These are phyloP conservation scores for Yamadazyma scolyti DNA, from an alignment of 805 yeast genomes.

Conservation along the genomic window DNA sequence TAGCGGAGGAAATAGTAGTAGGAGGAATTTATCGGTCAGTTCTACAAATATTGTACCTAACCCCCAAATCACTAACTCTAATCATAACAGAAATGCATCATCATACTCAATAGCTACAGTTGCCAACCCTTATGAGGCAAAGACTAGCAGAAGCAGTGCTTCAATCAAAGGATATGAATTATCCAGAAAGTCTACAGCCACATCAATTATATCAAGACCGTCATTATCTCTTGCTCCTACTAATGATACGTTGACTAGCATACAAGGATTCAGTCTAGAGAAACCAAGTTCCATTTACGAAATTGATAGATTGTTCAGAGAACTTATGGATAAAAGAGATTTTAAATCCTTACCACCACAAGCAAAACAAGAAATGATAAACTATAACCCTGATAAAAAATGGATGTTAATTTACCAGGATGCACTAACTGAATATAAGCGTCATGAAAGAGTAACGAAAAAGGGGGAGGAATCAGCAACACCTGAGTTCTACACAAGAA, in stretches of 20 bases:
- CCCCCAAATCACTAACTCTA: slow-evolving; percentile 26
- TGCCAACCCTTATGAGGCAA: slow-evolving; percentile 27
- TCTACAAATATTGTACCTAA: slow-evolving; percentile 25
- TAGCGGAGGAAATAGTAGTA: slow-evolving; percentile 9
- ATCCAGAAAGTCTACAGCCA: slow-evolving; percentile 21
- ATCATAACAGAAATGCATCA: slow-evolving; percentile 38
- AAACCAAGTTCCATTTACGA: slow-evolving; percentile 64
- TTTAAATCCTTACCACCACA: slow-evolving; percentile 64
- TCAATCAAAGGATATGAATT: slow-evolving; percentile 7
- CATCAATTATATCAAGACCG: slow-evolving; percentile 25
- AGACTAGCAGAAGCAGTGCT: slow-evolving; percentile 11
- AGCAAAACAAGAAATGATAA: slow-evolving; percentile 73
- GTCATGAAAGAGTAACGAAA: slow-evolving; percentile 27
- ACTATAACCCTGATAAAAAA: slow-evolving; percentile 72
- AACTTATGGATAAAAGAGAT: slow-evolving; percentile 80
- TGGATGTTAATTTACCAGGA: slow-evolving; percentile 92
- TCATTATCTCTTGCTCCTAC: slow-evolving; percentile 14
- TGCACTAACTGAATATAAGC: slow-evolving; percentile 69
- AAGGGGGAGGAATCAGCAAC: slow-evolving; percentile 32
- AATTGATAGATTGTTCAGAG: slow-evolving; percentile 71
- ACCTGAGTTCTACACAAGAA: slow-evolving; percentile 75
- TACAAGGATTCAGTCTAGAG: slow-evolving; percentile 41
- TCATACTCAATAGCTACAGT: slow-evolving; percentile 32
- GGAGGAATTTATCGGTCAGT: slow-evolving; percentile 8
- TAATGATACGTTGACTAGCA: slow-evolving; percentile 13